Evolutionary conservation across 345 rosid genomes (phyloP).

Genomic region (Sisymbrium irio): DNA sequence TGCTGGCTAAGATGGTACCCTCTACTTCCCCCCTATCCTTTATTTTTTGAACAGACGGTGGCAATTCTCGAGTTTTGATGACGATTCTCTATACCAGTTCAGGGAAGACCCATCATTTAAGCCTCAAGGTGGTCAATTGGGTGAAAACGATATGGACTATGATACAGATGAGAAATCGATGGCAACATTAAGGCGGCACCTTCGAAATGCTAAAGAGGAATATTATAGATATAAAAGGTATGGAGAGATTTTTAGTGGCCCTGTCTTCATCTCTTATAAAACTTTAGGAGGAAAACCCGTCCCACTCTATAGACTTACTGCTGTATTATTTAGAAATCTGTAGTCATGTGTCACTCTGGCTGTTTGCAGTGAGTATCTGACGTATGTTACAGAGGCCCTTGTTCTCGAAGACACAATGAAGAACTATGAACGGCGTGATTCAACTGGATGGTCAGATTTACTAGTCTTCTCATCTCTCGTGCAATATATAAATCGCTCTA

Average conservation of each 20-base stretch:
- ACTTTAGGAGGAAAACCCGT: neutral
- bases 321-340: neutral
- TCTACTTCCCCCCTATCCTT: neutral
- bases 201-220: conserved; percentile 85
- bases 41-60: neutral
- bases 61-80: conserved; percentile 9
- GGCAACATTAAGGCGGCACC: conserved; percentile 98
- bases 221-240: conserved; percentile 98
- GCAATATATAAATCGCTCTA: conserved; percentile 1
- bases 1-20: conserved; percentile 83
- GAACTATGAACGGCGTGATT: conserved; percentile 73
- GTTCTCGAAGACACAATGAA: conserved; percentile 92
- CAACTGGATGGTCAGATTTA: conserved; percentile 86
- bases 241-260: neutral
- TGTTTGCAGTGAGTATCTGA: conserved; percentile 78
- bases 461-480: conserved; percentile 3
- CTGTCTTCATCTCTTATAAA: neutral
- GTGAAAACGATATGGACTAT: conserved; percentile 99
- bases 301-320: neutral
- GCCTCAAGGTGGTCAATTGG: conserved; percentile 96
- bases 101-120: conserved; percentile 91
- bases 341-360: neutral
- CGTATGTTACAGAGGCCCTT: conserved; percentile 75
- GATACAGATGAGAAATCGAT: conserved; percentile 98
- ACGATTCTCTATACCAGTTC: conserved; percentile 49